Conservation (phyloP, 1,139 yeast genomes). For the Hansenula lynferdii region DNA sequence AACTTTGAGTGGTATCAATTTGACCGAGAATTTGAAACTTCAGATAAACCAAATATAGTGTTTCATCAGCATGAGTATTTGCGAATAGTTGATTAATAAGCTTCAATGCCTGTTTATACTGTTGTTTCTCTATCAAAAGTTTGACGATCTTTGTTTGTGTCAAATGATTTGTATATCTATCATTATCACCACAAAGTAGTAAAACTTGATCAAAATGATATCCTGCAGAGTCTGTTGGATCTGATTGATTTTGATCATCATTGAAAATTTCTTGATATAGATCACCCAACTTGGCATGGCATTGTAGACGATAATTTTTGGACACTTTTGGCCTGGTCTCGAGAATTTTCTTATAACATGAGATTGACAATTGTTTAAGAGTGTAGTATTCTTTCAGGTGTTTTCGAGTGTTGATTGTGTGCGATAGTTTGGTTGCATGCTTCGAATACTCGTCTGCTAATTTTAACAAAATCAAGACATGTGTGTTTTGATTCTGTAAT, state of each 20-base stretch:
- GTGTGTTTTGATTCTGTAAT: not conserved
- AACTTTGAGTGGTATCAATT: constrained; percentile 2
- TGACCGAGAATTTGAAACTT: constrained; percentile 1
- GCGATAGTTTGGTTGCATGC: not conserved
- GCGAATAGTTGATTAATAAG: constrained; percentile 3
- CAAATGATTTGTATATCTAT: not conserved
- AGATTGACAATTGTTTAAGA: constrained; percentile 12
- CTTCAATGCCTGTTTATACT: constrained; percentile 9
- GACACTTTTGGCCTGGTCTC: constrained; percentile 7
- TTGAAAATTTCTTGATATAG: constrained; percentile 7
- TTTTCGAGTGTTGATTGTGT: not conserved
- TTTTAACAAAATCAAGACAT: not conserved
- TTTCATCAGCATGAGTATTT: not conserved
- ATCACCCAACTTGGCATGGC: constrained; percentile 11
- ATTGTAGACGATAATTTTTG: constrained; percentile 7
- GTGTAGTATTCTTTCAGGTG: constrained; percentile 17
- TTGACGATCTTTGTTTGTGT: constrained; percentile 8
- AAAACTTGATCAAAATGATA: constrained; percentile 12
- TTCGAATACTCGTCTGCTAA: not conserved
- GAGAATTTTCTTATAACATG: constrained; percentile 9
- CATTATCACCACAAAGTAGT: constrained; percentile 6
- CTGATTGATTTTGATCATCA: not conserved
- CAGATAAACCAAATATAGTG: constrained; percentile 3
- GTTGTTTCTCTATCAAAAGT: constrained; percentile 1
- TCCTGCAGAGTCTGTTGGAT: constrained; percentile 6